phyloP scores from a whole-genome alignment of 2,329 filamentous ascomycete genomes.

The Sarocladium oryzae region DNA sequence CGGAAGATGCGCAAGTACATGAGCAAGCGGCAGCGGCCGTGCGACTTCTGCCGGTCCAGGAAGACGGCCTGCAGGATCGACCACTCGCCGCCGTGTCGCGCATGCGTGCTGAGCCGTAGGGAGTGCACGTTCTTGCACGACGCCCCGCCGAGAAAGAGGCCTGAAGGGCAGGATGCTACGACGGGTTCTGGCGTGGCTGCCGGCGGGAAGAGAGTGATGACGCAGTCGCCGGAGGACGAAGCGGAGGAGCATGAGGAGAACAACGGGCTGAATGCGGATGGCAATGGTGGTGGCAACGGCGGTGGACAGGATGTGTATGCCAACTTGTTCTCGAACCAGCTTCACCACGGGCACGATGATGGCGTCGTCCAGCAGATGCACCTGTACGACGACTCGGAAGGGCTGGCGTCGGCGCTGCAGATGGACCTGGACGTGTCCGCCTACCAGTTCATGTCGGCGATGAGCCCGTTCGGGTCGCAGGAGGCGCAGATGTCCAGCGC shows the following conservation, averaged over 20 bases:
- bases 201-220: background rate
- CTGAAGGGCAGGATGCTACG: background rate
- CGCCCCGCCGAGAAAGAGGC: conserved; percentile 14
- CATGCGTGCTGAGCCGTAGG: conserved; percentile 34
- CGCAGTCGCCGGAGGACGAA: background rate
- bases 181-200: background rate
- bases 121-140: conserved; percentile 38
- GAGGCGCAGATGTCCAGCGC: background rate
- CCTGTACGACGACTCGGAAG: background rate
- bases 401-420: background rate
- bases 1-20: conserved; percentile 17
- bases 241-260: too few relatives aligned
- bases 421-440: conserved; percentile 2
- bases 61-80: conserved; percentile 39
- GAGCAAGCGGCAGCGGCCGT: conserved; percentile 28
- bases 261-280: too few relatives aligned
- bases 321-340: conserved; percentile 1
- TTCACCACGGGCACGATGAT: background rate
- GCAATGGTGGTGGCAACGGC: too few relatives aligned
- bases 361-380: conserved; percentile 1
- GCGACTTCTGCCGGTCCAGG: conserved; percentile 38
- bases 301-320: too few relatives aligned
- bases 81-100: conserved; percentile 31
- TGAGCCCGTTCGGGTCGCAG: conserved; percentile 1
- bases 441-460: background rate